Conservation (phyloP, 2,329 filamentous ascomycete genomes). For the Pseudofabraea citricarpa region DNA sequence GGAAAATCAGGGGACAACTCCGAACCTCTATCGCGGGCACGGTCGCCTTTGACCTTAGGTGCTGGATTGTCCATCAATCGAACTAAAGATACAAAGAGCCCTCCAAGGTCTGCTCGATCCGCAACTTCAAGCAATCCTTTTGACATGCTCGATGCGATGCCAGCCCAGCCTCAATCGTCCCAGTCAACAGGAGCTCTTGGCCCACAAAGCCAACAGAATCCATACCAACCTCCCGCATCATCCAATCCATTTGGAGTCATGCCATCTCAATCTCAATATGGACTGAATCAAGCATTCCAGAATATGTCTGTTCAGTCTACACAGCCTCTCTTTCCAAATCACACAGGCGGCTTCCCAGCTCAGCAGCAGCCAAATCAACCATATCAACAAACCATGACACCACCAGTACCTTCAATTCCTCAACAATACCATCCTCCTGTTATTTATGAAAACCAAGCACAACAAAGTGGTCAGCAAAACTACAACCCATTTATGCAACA, state of each 20-base stretch:
- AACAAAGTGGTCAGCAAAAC: slow-evolving; percentile 13
- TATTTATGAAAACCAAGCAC: slow-evolving; percentile 22
- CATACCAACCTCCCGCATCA: slow-evolving; percentile 20
- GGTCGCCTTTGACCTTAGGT: slow-evolving; percentile 45
- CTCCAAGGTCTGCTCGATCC: slow-evolving; percentile 11
- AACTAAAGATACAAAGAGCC: slow-evolving; percentile 11
- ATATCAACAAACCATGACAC: slow-evolving; percentile 30
- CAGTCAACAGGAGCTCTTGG: slow-evolving; percentile 60
- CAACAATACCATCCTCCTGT: slow-evolving; percentile 23
- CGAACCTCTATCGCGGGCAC: slow-evolving; percentile 43
- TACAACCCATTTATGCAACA: neutral
- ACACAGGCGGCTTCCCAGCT: slow-evolving; percentile 56
- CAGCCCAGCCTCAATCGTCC: slow-evolving; percentile 57
- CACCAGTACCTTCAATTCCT: slow-evolving; percentile 26
- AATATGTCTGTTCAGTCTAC: slow-evolving; percentile 59
- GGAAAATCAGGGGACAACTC: slow-evolving; percentile 30
- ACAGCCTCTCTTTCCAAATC: slow-evolving; percentile 68
- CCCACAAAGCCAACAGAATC: slow-evolving; percentile 35
- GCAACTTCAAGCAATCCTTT: slow-evolving; percentile 60
- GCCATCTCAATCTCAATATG: slow-evolving; percentile 35
- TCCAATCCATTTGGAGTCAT: slow-evolving; percentile 66
- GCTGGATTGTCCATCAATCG: slow-evolving; percentile 24
- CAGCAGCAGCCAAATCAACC: slow-evolving; percentile 37
- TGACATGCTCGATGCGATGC: slow-evolving; percentile 44
- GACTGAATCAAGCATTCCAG: slow-evolving; percentile 61